Conservation (phyloP, 345 rosid species). For the Corchorus olitorius region DNA sequence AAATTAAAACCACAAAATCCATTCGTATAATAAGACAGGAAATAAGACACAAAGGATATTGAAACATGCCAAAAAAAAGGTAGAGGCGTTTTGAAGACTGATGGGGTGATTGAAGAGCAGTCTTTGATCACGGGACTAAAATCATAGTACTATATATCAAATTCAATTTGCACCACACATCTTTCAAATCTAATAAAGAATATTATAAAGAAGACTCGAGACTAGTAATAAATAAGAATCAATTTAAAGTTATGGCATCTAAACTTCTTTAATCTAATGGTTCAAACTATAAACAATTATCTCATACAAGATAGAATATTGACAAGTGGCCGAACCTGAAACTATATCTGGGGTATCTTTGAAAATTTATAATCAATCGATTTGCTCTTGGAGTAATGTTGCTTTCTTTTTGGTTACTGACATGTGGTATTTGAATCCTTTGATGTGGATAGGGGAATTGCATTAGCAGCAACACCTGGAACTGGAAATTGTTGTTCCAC, state of each 20-base stretch:
- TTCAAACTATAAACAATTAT: not conserved
- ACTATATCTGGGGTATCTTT: not conserved
- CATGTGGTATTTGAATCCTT: constrained; percentile 21
- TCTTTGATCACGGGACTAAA: too few species aligned
- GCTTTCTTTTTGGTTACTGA: not conserved
- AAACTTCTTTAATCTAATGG: too few species aligned
- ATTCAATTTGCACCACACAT: too few species aligned
- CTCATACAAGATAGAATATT: not conserved
- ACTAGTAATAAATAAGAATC: too few species aligned
- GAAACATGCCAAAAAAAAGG: not conserved
- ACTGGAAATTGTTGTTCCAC: not conserved
- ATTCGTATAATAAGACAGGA: not conserved
- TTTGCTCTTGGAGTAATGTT: not conserved
- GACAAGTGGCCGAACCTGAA: constrained; percentile 21
- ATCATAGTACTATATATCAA: too few species aligned
- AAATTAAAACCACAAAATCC: not conserved
- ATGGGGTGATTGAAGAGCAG: too few species aligned
- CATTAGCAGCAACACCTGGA: constrained; percentile 18
- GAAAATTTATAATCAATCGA: not conserved
- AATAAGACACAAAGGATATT: not conserved
- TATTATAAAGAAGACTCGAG: too few species aligned
- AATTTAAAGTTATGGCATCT: too few species aligned
- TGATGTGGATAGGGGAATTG: constrained; percentile 11
- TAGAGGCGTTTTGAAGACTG: too few species aligned
- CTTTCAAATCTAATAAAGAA: too few species aligned